Base-by-base conservation (phyloP, 2,329 filamentous ascomycete genomes). In the Ceratocystiopsis sp. region DNA sequence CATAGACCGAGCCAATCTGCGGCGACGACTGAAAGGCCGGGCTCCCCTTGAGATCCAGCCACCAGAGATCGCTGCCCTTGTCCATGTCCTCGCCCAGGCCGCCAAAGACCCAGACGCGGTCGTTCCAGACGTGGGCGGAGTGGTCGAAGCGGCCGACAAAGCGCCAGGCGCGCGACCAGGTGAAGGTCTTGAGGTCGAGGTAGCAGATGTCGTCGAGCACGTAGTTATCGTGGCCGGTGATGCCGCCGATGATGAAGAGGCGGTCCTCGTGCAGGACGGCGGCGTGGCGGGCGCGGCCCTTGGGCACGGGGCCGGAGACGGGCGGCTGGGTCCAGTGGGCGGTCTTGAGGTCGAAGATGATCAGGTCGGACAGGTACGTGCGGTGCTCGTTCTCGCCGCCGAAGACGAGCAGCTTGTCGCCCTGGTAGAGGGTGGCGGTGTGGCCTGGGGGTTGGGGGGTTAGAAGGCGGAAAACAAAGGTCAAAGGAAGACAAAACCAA, bases 331-430 rank as follows among this genome's bases (percentile, higher is more conserved):
- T 93, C 91, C 91, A 98, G 56, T 93, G 81, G 34, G 89, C 86
- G 0, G 85, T 91, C 57, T 87, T 84, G 45, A 98, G 75, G 58
- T 98, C 87, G 57, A 98, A 93, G 41, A 98, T 80, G 49, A 96
- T 93, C 18, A 98, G 75, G 58, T 98, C 91, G 40, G 87, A 93
- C 13, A 98, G 77, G 58, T 95, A 94, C 45, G 87, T 87, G 51
- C 87, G 77, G 57, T 96, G 91, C 59, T 98, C 91, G 61, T 98
- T 98, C 64, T 98, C 91, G 50, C 91, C 91, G 45, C 91, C 91
- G 57, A 95, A 98, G 2, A 98, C 86, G 2, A 98, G 71, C n/a
- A 98, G 69, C 61, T 96, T 96, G 60, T 89, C 81, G 48, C 84
- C 86, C 61, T 93, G 77, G 66, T 94, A 95, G 1, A 98, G 69